Base-by-base conservation (phyloP, 2,329 filamentous ascomycete genomes). In the Trichoderma polysporum region DNA sequence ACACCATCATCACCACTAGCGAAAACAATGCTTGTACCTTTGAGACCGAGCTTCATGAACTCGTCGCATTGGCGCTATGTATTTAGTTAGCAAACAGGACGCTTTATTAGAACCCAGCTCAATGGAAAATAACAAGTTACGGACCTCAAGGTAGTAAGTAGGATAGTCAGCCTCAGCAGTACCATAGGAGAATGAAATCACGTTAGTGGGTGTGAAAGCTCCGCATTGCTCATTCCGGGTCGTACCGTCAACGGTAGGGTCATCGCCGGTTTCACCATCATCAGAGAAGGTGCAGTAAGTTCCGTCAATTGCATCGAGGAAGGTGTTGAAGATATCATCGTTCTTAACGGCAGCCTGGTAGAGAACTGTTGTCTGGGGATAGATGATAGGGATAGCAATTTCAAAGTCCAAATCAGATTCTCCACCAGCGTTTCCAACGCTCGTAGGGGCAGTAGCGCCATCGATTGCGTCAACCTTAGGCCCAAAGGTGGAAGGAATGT, bases 401-500 rank as follows among this genome's bases (percentile, higher is more conserved):
- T 86, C 76, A 3, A 88, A 78, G 70, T 88, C 86, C 13, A 88
- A 79, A 45, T 83, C 76, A 1, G 83, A 83, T 75, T 88, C 86
- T 52, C 80, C 81, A 25, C 74, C 74, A 15, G 73, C 73, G 8
- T 68, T 31, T 13, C 68, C 69, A 15, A 68, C 69, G 2, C 70
- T 74, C 25, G 76, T 81, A 65, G 84, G 82, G 13, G 82, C 77
- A 13, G 76, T 75, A 6, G 78, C 82, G 45, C 81, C 81, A 69
- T 85, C 81, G 59, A 86, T 82, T n/a, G 79, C 75, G 39, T 80
- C 75, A 2, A 83, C 72, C 2, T 72, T 78, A 0, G 84, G 84
- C n/a, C 78, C 77, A 7, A 77, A 79, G 9, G 80, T 82, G 1
- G 79, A 76, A 22, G 72, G 72, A 37, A 83, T 79, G 27, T 77